Percentiles rank a stretch among this genome's conserved stretches.
phyloP scores from a whole-genome alignment of 2,329 filamentous ascomycete genomes.

The Fusarium newnesense region DNA sequence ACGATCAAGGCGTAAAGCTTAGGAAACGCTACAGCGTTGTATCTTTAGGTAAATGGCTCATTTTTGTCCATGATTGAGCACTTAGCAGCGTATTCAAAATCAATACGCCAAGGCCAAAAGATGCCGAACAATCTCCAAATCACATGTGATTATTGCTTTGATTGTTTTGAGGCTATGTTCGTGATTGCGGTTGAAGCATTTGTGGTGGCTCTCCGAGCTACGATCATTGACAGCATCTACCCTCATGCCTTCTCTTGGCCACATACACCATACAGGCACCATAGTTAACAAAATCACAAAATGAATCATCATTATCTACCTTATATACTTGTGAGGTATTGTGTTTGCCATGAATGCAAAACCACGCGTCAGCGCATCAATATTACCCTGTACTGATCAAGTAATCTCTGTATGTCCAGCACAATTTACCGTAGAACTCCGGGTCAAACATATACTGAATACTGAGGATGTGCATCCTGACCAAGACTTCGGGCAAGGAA shows the following conservation, averaged over 20 bases:
- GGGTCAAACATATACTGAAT: neutral
- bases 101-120: neutral
- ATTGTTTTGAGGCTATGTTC: neutral
- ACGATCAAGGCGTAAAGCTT: neutral
- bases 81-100: neutral
- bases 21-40: neutral
- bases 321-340: neutral
- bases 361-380: neutral
- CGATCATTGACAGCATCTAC: neutral
- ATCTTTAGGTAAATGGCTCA: neutral
- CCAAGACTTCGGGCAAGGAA: neutral
- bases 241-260: neutral
- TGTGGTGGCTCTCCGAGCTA: too few species aligned
- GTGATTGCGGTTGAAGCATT: neutral
- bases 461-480: too few species aligned
- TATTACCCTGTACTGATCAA: neutral
- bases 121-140: neutral
- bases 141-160: neutral
- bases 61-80: neutral
- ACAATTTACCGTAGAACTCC: neutral
- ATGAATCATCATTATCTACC: neutral
- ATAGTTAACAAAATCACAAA: neutral
- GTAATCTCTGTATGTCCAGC: too few species aligned
- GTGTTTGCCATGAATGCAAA: neutral
- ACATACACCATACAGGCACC: neutral